Base-by-base conservation (phyloP, 1,284 basidiomycete genomes). In the Ustilago lituana region DNA sequence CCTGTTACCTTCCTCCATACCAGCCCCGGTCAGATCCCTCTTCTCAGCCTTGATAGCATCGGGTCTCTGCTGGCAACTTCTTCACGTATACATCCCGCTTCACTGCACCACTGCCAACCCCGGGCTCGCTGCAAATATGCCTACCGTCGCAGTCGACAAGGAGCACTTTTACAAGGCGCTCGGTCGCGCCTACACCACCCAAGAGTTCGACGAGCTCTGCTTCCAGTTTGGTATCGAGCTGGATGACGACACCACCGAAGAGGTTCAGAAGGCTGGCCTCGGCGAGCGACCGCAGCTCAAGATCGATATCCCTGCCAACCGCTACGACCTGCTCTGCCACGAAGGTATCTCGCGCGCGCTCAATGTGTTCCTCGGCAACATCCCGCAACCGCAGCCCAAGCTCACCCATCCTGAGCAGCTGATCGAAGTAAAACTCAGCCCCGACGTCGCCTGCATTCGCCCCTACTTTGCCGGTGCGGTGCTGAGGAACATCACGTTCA, bases 201-300 rank as follows among this genome's bases (percentile, higher is more conserved):
- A 95, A 68, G 93, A 95, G 76, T 98, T 98, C 79, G 95, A 98
- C 84, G 88, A 90, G 81, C 88, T 98, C 51, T 92, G 93, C 82
- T 98, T 98, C 85, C 93, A 98, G 77, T 98, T 95, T 84, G 95
- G 95, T 57, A 87, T 98, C 63, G 95, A 98, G 85, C 86, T 98
- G 37, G 95, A 98, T 81, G 95, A 97, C 84, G 95, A 98, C 91
- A 97, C 94, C 26, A 96, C 94, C 2, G 88, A 89, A 76, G 91
- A 93, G 75, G 91, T 94, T 35, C 87, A 92, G 78, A 90, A 88
- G 46, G 88, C 73, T 4, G 76, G 75, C 88, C 59, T 89, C 87
- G 82, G 92, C 89, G 85, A 90, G 90, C 73, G 93, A 89, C 36
- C 94, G 89, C 91, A 95, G 90, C 86, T 98, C 74, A 99, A 98